These are phyloP conservation scores for Yarrowia hollandica DNA, from an alignment of 805 yeast genomes.

Conservation along the genomic window DNA sequence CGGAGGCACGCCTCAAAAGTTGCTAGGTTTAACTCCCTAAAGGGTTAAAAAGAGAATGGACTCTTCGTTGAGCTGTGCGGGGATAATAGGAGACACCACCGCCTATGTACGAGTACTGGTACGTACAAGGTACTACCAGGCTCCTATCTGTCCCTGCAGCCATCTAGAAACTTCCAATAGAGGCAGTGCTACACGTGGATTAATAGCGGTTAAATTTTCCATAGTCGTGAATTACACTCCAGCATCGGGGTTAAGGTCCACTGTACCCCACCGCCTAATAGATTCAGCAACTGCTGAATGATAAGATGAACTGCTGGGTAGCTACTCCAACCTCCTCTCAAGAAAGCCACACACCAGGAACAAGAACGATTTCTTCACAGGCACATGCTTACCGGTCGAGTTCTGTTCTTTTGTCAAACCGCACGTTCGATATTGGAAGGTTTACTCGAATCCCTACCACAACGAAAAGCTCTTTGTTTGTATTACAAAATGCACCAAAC, in stretches of 20 bases:
- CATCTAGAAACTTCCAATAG: conserved; percentile 19
- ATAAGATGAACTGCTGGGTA: no score
- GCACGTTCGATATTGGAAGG: not conserved
- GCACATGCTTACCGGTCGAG: no score
- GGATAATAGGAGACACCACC: no score
- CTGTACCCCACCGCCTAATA: no score
- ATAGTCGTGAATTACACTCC: no score
- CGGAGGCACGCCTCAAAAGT: not conserved
- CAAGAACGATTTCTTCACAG: no score
- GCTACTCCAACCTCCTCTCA: no score
- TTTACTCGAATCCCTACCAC: not conserved
- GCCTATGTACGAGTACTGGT: no score
- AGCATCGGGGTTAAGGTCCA: no score
- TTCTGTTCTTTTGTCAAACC: not conserved
- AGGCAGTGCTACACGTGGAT: not conserved
- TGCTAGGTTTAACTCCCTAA: not conserved
- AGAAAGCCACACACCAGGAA: no score
- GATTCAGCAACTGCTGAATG: no score
- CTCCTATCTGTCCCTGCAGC: conserved; percentile 3
- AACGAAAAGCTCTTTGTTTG: not conserved
- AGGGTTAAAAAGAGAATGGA: not conserved
- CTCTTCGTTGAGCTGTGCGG: not conserved
- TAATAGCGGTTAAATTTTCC: conserved; percentile 8
- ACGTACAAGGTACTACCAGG: not conserved
- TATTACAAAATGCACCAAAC: not conserved